These are phyloP conservation scores for Cytospora paraplurivora DNA, from an alignment of 2,329 filamentous ascomycete genomes.

Conservation along the genomic window DNA sequence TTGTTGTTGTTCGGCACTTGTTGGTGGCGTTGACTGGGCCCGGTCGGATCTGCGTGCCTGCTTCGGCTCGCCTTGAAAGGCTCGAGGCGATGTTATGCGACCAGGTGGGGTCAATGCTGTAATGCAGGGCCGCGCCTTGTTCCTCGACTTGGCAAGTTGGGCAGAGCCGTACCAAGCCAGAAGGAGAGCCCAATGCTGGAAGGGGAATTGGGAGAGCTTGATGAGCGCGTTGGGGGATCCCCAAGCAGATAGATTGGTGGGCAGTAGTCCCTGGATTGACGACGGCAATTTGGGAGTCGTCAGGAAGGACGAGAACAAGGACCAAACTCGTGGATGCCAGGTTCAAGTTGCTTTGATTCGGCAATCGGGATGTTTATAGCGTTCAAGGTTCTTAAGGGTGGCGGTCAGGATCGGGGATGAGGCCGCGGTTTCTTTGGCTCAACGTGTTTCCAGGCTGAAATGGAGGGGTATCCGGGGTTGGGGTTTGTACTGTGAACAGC, in stretches of 20 bases:
- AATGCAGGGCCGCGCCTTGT: slow-evolving; percentile 19
- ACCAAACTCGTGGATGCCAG: not conserved
- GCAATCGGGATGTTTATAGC: not conserved
- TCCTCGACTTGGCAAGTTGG: slow-evolving; percentile 11
- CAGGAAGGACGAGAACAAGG: slow-evolving; percentile 9
- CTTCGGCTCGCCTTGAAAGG: slow-evolving; percentile 12
- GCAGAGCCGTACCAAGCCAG: not conserved
- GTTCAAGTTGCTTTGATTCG: slow-evolving; percentile 12
- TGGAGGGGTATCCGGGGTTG: slow-evolving; percentile 10
- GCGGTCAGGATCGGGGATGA: slow-evolving; percentile 22
- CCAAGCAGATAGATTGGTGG: not conserved
- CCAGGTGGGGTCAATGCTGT: slow-evolving; percentile 27
- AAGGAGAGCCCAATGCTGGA: slow-evolving; percentile 1
- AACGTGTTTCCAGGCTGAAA: slow-evolving; percentile 9
- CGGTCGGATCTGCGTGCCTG: slow-evolving; percentile 5
- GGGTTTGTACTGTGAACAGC: not conserved
- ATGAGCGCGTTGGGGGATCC: not conserved
- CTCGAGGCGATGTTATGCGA: slow-evolving; percentile 24
- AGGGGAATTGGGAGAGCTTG: not conserved
- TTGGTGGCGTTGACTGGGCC: slow-evolving; percentile 11
- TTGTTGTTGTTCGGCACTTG: slow-evolving; percentile 4
- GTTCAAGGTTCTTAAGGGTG: slow-evolving; percentile 9
- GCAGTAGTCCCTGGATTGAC: not conserved
- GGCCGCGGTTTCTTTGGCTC: slow-evolving; percentile 11
- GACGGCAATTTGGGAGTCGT: not conserved